These are phyloP conservation scores for Penicillium soppii DNA, from an alignment of 495 filamentous ascomycete species.

Conservation along the genomic window DNA sequence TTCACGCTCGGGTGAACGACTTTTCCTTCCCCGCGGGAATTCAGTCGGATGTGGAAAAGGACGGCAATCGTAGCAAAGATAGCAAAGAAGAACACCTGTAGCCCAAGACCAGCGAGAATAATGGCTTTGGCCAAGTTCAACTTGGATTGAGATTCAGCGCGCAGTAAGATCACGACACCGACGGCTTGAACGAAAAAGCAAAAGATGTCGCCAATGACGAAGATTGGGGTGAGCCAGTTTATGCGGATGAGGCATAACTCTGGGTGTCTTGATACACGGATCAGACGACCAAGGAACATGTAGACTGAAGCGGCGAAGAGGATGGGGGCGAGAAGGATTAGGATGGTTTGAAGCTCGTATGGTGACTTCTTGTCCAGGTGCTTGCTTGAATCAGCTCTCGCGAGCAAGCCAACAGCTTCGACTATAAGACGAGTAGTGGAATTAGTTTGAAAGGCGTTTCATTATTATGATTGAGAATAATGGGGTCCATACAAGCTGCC, in stretches of 20 bases:
- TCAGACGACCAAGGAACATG: conserved; percentile 63
- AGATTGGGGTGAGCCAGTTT: conserved; percentile 52
- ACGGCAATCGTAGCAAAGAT: conserved; percentile 48
- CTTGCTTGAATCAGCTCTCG: neutral
- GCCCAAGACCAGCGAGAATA: conserved; percentile 56
- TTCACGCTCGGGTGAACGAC: neutral
- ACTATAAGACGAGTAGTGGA: neutral
- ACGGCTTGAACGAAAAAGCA: conserved; percentile 58
- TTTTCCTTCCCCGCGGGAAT: neutral
- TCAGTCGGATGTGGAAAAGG: conserved; percentile 31
- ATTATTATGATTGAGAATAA: neutral
- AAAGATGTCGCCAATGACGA: conserved; percentile 59
- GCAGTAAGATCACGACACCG: conserved; percentile 40
- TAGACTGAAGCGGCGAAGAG: conserved; percentile 60
- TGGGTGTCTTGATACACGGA: conserved; percentile 45
- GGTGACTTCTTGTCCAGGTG: neutral
- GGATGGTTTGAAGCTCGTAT: conserved; percentile 6
- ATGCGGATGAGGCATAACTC: conserved; percentile 31
- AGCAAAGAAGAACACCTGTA: conserved; percentile 59
- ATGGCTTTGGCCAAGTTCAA: conserved; percentile 36
- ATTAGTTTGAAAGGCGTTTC: neutral
- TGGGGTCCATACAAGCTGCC: conserved; percentile 2
- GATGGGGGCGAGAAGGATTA: conserved; percentile 10
- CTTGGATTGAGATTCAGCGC: neutral
- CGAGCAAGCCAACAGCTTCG: conserved; percentile 2